These are phyloP conservation scores for Aureobasidium lini DNA, from an alignment of 2,329 filamentous ascomycete species.

Conservation along the genomic window DNA sequence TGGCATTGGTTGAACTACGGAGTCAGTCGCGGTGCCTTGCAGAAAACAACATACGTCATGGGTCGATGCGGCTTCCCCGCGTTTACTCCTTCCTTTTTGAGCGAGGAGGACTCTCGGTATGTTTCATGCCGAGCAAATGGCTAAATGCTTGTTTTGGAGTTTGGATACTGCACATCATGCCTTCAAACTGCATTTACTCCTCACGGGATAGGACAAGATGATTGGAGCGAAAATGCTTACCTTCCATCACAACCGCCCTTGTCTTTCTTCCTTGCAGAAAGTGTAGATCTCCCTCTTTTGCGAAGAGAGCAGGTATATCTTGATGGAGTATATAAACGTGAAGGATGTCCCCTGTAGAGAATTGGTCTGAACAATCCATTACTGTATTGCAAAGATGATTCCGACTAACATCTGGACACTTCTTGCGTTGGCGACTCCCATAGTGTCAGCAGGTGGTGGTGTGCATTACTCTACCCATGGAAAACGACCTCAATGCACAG, in stretches of 20 bases:
- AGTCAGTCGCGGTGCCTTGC: not conserved
- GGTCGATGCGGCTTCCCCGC: not conserved
- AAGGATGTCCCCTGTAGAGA: too few relatives aligned
- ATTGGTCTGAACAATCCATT: too few relatives aligned
- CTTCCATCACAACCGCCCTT: too few relatives aligned
- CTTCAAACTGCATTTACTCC: too few relatives aligned
- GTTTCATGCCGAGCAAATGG: constrained; percentile 3
- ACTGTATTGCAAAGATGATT: not conserved
- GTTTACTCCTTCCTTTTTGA: constrained; percentile 1
- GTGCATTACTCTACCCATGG: not conserved
- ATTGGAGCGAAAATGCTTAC: not conserved
- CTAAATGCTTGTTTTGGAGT: not conserved
- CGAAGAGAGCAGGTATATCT: not conserved
- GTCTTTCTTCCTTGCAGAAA: too few relatives aligned
- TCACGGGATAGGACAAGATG: not conserved
- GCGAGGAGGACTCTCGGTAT: not conserved
- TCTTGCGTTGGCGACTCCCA: not conserved
- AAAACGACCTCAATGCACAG: constrained; percentile 27
- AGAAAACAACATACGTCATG: not conserved
- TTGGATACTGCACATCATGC: too few relatives aligned
- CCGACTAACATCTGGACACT: not conserved
- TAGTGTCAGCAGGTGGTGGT: not conserved
- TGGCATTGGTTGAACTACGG: not conserved
- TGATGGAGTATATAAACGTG: not conserved
- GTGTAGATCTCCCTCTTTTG: too few relatives aligned